Base-by-base conservation (phyloP, 1,139 yeast genomes). In the Zygosaccharomyces pseudobailii region DNA sequence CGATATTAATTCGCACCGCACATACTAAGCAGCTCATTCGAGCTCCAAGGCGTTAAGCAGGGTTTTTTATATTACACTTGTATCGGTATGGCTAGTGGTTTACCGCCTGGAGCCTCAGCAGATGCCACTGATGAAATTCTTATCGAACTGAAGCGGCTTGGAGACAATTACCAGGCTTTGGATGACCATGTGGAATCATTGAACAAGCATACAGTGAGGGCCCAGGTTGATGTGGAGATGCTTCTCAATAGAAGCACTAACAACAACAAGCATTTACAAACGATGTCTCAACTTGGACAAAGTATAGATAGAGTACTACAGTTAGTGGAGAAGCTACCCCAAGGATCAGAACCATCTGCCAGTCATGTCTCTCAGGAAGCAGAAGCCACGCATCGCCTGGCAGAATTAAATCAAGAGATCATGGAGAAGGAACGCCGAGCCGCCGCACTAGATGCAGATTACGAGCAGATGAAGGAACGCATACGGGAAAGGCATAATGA, bases 241-340 rank as follows among this genome's bases (percentile, higher is more conserved):
- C 54, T 73, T 40, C 71, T 71, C 9, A 61, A 68, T 28, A 62
- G 77, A 35, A 71, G 75, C 1, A 53, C 69, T n/a, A 73, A 72
- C 53, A 72, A 73, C 57, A 75, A 73, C 33, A 57, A 63, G 7
- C 74, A 72, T 22, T 60, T 73, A 45, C 62, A 63, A 31, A 60
- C 63, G 44, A 56, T 70, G 41, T 58, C 68, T 28, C 63, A 50
- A 24, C 43, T 53, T 13, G 56, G 31, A 40, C 51, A 38, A 56
- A 61, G 49, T 28, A 48, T 50, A 2, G 41, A 43, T 30, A 43
- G 45, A 32, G 42, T 48, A 20, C 47, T 46, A 20, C 40, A 37
- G 13, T 31, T 37, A 25, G 28, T 47, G 30, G 37, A 50, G 36
- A 40, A 34, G 20, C 35, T 46, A n/a, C 46, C 45, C 19, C 19